These are phyloP conservation scores for Pythium insidiosum DNA, from an alignment of 352 stramenopile species.

Conservation along the genomic window DNA sequence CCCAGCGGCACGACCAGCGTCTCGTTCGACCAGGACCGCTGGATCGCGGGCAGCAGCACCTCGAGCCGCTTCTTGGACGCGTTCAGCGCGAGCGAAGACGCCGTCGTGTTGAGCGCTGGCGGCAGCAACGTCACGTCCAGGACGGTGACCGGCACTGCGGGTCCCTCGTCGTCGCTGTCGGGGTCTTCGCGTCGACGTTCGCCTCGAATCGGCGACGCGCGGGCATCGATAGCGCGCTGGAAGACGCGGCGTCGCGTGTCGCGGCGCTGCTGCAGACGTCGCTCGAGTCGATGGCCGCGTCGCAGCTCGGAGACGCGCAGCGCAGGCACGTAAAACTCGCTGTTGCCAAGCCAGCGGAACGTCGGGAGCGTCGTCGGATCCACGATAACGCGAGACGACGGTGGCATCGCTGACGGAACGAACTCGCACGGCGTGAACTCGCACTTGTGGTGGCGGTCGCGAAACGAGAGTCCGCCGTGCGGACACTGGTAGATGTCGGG, in stretches of 20 bases:
- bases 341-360: constrained; percentile 22
- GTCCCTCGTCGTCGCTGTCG: no score
- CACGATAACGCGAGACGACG: background rate
- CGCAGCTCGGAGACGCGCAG: constrained; percentile 11
- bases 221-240: no score
- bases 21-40: no score
- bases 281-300: constrained; percentile 12
- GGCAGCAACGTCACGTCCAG: no score
- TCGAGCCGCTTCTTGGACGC: no score
- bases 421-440: constrained; percentile 36
- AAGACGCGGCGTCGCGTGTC: background rate
- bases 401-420: constrained; percentile 7
- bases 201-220: no score
- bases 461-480: constrained; percentile 27
- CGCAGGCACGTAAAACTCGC: constrained; percentile 29
- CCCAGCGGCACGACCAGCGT: no score
- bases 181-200: no score
- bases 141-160: no score
- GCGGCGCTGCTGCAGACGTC: background rate
- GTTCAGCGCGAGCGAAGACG: no score
- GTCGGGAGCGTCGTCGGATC: constrained; percentile 9
- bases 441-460: constrained; percentile 24
- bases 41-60: no score
- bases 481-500: constrained; percentile 29
- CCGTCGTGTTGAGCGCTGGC: no score